A percentile compares a stretch with the other conserved stretches of the same genome.
phyloP scores from a whole-genome alignment of 2,329 filamentous ascomycete species.

The Fusarium dlaminii region DNA sequence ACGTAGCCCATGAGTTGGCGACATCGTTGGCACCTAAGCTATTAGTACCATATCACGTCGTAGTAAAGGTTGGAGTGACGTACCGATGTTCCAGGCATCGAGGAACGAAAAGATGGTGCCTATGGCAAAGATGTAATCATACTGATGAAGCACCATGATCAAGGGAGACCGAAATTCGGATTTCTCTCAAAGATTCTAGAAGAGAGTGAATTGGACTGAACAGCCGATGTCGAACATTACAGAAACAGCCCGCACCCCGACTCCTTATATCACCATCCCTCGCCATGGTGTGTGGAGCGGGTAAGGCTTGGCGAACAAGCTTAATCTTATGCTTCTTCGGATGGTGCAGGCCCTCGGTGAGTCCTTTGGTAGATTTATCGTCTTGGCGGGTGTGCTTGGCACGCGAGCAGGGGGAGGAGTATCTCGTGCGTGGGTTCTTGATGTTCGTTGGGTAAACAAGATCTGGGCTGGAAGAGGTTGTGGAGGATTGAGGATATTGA shows the following conservation, averaged over 20 bases:
- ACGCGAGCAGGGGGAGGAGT: background rate
- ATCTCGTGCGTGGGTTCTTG: conserved; percentile 27
- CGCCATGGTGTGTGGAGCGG: conserved; percentile 23
- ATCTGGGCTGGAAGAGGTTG: background rate
- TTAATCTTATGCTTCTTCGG: conserved; percentile 41
- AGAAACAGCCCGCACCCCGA: background rate
- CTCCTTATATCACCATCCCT: conserved; percentile 36
- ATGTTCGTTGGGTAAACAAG: conserved; percentile 30
- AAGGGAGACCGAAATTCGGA: conserved; percentile 5
- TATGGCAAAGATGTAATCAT: conserved; percentile 71
- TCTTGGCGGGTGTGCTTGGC: conserved; percentile 32
- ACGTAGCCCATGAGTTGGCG: conserved; percentile 80
- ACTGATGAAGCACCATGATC: conserved; percentile 55
- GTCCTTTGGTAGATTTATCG: background rate
- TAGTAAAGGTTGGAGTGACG: background rate
- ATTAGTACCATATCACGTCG: background rate
- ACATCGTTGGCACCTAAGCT: conserved; percentile 63
- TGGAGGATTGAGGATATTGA: background rate
- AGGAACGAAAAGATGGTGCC: conserved; percentile 72
- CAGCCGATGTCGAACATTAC: conserved; percentile 4
- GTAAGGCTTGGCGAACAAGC: conserved; percentile 40
- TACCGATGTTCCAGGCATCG: conserved; percentile 72
- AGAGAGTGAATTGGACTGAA: conserved; percentile 1
- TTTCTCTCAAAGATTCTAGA: conserved; percentile 18
- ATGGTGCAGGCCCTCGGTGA: conserved; percentile 4